phyloP scores from a whole-genome alignment of 2,329 filamentous ascomycete species.

The Colletotrichum sublineola region DNA sequence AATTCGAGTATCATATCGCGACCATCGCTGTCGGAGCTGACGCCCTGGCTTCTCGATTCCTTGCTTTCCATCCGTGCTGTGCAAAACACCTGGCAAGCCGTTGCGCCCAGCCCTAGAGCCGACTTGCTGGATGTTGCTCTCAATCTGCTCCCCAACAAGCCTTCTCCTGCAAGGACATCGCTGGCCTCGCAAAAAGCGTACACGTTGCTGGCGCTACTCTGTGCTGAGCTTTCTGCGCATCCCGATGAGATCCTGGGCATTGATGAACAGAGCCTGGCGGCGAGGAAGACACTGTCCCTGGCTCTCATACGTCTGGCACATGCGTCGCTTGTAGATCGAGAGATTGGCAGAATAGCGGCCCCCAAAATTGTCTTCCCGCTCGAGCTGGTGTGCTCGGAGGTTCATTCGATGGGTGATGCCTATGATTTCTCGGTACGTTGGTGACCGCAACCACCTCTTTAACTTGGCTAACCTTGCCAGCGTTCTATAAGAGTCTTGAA shows the following conservation, averaged over 20 bases:
- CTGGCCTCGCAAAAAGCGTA: constrained; percentile 53
- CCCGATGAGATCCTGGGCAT: constrained; percentile 50
- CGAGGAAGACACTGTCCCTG: constrained; percentile 53
- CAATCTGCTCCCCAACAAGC: constrained; percentile 25
- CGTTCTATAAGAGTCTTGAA: constrained; percentile 49
- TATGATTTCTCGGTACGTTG: constrained; percentile 59
- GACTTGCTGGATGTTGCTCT: constrained; percentile 31
- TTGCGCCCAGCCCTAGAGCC: constrained; percentile 32
- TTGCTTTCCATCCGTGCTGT: constrained; percentile 58
- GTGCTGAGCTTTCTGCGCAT: constrained; percentile 55
- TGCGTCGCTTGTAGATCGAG: constrained; percentile 49
- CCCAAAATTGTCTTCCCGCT: constrained; percentile 60
- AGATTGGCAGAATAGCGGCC: constrained; percentile 56
- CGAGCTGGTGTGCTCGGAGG: constrained; percentile 52
- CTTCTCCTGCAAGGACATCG: constrained; percentile 5
- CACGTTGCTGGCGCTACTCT: constrained; percentile 57
- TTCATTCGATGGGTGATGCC: constrained; percentile 49
- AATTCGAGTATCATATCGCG: constrained; percentile 50
- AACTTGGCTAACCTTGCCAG: constrained; percentile 42
- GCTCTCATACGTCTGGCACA: constrained; percentile 56
- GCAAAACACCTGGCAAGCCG: constrained; percentile 54
- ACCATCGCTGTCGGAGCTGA: constrained; percentile 55
- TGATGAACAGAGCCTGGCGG: constrained; percentile 47
- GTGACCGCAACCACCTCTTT: neutral
- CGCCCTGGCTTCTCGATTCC: constrained; percentile 65